A percentile compares a stretch with the other conserved stretches of the same genome.
These are phyloP conservation scores for Trypanosoma caninum DNA, from an alignment of 208 protist genomes.

Conservation along the genomic window DNA sequence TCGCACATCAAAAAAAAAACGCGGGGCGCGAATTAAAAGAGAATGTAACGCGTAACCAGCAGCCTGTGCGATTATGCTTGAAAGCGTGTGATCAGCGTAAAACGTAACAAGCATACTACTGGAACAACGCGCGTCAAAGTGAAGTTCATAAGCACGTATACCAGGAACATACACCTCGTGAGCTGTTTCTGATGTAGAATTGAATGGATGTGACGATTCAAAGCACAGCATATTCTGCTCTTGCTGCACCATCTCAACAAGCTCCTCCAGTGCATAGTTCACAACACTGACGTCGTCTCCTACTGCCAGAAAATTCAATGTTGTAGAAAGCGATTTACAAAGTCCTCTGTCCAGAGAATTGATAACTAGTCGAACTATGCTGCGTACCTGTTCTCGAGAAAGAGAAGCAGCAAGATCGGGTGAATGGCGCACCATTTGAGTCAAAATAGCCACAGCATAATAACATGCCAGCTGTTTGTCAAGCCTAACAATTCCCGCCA, in stretches of 20 bases:
- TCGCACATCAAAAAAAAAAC: constrained; percentile 67
- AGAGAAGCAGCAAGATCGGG: background rate
- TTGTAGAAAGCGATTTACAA: constrained; percentile 2
- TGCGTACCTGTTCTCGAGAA: constrained; percentile 9
- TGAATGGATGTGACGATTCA: constrained; percentile 76
- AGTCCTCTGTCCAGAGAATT: constrained; percentile 26
- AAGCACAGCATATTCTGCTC: constrained; percentile 47
- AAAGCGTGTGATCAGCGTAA: constrained; percentile 42
- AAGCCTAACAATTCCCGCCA: constrained; percentile 26
- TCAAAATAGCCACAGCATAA: constrained; percentile 28
- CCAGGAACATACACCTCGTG: constrained; percentile 60
- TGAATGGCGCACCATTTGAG: constrained; percentile 15
- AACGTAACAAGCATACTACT: constrained; percentile 66
- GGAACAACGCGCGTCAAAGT: constrained; percentile 62
- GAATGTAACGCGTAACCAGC: constrained; percentile 47
- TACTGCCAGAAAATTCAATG: constrained; percentile 9
- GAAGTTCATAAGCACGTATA: constrained; percentile 49
- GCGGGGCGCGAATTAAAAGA: constrained; percentile 44
- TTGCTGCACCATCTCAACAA: constrained; percentile 48
- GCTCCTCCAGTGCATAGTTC: constrained; percentile 25
- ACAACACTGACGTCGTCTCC: constrained; percentile 17
- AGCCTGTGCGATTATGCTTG: constrained; percentile 46
- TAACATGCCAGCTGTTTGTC: constrained; percentile 36
- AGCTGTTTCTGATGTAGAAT: constrained; percentile 37
- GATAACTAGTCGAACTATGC: constrained; percentile 20